Conservation (phyloP, 768 basidiomycete genomes). For the Rhodotorula diobovata region DNA sequence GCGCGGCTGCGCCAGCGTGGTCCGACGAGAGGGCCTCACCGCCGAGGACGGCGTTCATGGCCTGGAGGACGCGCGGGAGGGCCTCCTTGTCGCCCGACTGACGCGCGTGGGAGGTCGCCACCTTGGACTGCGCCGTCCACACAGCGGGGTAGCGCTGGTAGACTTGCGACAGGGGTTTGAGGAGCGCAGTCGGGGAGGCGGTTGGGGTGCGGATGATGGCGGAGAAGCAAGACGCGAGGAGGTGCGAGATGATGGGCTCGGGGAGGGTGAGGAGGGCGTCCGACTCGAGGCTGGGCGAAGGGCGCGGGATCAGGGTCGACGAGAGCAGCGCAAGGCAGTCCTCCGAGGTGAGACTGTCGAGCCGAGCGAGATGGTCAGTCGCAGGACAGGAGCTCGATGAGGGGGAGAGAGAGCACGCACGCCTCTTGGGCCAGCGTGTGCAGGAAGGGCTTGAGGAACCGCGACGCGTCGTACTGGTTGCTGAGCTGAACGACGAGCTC, state of each 20-base stretch:
- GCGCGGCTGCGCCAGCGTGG: conserved; percentile 6
- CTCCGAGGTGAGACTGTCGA: conserved; percentile 8
- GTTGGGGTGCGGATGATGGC: conserved; percentile 7
- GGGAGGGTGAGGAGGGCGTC: conserved; percentile 26
- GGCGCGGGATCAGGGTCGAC: conserved; percentile 21
- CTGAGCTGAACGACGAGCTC: conserved; percentile 54
- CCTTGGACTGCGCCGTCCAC: conserved; percentile 45
- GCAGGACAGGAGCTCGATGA: neutral
- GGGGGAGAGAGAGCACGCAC: neutral
- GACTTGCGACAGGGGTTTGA: conserved; percentile 55
- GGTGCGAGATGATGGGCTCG: conserved; percentile 21
- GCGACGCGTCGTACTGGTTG: conserved; percentile 57
- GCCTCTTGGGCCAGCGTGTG: conserved; percentile 31
- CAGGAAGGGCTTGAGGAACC: conserved; percentile 51
- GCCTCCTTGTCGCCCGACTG: neutral
- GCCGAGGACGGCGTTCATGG: conserved; percentile 34
- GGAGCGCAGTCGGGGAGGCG: conserved; percentile 9
- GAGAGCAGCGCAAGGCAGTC: conserved; percentile 21
- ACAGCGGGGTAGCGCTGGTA: conserved; percentile 63
- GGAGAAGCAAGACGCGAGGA: conserved; percentile 13
- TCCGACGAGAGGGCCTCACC: conserved; percentile 3
- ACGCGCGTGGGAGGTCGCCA: neutral
- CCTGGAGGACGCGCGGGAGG: conserved; percentile 8
- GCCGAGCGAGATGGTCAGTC: neutral
- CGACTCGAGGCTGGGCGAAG: conserved; percentile 14